phyloP scores from a whole-genome alignment of 2,329 filamentous ascomycete species.

The Curvularia verruculosa region DNA sequence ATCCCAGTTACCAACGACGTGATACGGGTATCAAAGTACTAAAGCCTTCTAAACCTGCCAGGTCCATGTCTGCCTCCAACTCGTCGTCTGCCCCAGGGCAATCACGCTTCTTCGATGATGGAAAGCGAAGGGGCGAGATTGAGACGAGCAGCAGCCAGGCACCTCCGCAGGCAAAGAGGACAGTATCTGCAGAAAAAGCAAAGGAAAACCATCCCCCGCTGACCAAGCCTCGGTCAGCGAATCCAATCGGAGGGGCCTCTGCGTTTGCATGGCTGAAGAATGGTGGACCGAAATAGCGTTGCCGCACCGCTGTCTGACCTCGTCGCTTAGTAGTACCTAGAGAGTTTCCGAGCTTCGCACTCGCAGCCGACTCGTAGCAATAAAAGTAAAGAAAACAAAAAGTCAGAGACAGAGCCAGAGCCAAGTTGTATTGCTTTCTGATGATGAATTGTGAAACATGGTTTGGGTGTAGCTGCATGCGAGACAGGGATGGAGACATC shows the following conservation, averaged over 20 bases:
- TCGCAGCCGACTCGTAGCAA: neutral
- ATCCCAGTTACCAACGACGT: conserved; percentile 69
- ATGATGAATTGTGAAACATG: conserved; percentile 1
- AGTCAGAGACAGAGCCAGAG: neutral
- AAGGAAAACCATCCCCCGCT: conserved; percentile 46
- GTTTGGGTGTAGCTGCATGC: neutral
- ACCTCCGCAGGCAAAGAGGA: conserved; percentile 36
- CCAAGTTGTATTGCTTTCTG: neutral
- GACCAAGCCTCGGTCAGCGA: conserved; percentile 66
- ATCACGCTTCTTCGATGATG: conserved; percentile 59
- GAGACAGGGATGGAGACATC: conserved; percentile 7
- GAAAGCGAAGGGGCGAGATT: conserved; percentile 45
- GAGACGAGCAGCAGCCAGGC: conserved; percentile 20
- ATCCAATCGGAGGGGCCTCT: conserved; percentile 89
- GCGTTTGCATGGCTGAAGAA: conserved; percentile 90
- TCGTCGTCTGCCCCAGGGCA: conserved; percentile 42
- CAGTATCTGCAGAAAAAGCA: conserved; percentile 41
- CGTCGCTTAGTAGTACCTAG: conserved; percentile 1
- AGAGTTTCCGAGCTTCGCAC: neutral
- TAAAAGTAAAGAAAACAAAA: neutral
- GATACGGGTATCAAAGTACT: conserved; percentile 88
- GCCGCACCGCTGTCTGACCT: neutral
- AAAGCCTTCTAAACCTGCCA: conserved; percentile 72
- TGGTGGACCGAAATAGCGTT: conserved; percentile 34
- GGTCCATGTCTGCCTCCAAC: conserved; percentile 51